These are phyloP conservation scores for Elongisporangium anandrum DNA, from an alignment of 352 stramenopile genomes.

Conservation along the genomic window DNA sequence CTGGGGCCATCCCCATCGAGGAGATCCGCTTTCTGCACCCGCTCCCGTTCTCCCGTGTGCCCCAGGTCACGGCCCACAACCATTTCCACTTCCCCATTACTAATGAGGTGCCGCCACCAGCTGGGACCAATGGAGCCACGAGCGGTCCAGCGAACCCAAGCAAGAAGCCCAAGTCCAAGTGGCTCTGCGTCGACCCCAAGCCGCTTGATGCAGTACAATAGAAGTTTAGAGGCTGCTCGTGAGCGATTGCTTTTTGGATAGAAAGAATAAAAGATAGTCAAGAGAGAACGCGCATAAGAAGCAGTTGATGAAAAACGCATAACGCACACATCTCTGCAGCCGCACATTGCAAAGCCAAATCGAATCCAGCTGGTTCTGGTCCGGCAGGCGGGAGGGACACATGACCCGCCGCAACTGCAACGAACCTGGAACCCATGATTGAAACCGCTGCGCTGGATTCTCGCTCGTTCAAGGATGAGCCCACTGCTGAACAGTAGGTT, in stretches of 20 bases:
- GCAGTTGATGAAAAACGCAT: not conserved
- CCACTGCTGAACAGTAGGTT: not conserved
- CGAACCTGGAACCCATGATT: not conserved
- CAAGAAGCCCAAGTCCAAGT: conserved; percentile 19
- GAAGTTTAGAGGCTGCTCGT: not conserved
- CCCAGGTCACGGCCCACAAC: conserved; percentile 37
- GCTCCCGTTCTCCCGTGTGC: conserved; percentile 64
- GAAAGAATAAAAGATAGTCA: not conserved
- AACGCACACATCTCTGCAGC: not conserved
- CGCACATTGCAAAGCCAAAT: not conserved
- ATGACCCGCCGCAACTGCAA: not conserved
- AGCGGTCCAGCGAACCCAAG: conserved; percentile 24
- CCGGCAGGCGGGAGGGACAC: not conserved
- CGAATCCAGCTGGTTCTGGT: not conserved
- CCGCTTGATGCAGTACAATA: not conserved
- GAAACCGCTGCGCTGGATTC: not conserved
- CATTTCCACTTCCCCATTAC: conserved; percentile 63
- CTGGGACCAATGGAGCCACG: conserved; percentile 13
- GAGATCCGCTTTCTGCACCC: conserved; percentile 51
- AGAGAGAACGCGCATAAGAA: not conserved
- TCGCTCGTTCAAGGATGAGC: not conserved
- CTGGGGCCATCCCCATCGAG: conserved; percentile 40
- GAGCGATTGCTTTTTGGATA: not conserved
- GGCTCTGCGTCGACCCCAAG: conserved; percentile 32
- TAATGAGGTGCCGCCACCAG: conserved; percentile 4